phyloP scores from a whole-genome alignment of 1,139 yeast species.

The Blastobotrys proliferans region DNA sequence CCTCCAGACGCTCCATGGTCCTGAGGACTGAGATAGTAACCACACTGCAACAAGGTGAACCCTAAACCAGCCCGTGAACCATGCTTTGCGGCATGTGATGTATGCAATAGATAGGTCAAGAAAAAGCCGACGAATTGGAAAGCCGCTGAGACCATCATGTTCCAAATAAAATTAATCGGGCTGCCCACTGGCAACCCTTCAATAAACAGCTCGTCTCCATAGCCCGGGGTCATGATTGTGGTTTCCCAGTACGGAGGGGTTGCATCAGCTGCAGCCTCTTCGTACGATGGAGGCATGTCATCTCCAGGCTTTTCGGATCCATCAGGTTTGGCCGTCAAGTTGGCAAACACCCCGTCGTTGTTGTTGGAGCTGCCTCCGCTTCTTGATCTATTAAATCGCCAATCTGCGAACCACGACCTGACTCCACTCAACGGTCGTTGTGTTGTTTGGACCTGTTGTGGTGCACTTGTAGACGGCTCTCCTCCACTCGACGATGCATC shows the following conservation, averaged over 20 bases:
- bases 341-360: constrained; percentile 89
- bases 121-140: constrained; percentile 94
- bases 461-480: neutral
- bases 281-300: constrained; percentile 82
- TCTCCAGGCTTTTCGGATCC: constrained; percentile 39
- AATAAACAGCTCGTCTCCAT: constrained; percentile 83
- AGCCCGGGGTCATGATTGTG: constrained; percentile 74
- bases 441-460: neutral
- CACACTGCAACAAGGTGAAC: constrained; percentile 72
- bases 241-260: constrained; percentile 98
- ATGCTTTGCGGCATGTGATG: constrained; percentile 95
- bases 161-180: constrained; percentile 83
- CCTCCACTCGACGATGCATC: too few relatives aligned
- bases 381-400: constrained; percentile 11
- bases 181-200: constrained; percentile 98
- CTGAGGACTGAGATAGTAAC: constrained; percentile 65
- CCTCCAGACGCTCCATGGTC: constrained; percentile 31
- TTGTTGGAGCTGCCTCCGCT: constrained; percentile 28
- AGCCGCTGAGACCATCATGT: constrained; percentile 77
- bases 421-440: neutral
- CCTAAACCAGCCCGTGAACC: constrained; percentile 96
- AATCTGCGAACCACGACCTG: constrained; percentile 12
- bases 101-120: constrained; percentile 83
- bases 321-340: constrained; percentile 71
- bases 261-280: constrained; percentile 91